phyloP scores from a whole-genome alignment of 2,329 filamentous ascomycete species.

The Arthrobotrys entomopaga region DNA sequence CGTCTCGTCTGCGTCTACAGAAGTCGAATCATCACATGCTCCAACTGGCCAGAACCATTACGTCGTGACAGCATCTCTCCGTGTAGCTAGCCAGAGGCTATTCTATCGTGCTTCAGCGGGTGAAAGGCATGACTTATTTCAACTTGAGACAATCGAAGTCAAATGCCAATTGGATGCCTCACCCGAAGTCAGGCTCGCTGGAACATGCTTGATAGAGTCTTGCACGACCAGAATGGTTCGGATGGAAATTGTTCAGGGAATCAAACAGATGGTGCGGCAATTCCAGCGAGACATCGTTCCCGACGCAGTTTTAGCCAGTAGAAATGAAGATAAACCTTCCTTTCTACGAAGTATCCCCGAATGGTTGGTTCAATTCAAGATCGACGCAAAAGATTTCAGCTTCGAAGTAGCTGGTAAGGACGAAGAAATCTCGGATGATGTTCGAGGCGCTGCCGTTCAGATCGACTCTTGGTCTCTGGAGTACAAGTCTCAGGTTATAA shows the following conservation, averaged over 20 bases:
- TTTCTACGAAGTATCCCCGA: constrained; percentile 80
- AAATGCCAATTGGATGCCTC: constrained; percentile 85
- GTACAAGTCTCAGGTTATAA: constrained; percentile 83
- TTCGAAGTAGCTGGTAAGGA: constrained; percentile 91
- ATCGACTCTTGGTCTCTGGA: constrained; percentile 88
- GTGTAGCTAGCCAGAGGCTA: constrained; percentile 84
- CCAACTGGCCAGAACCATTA: constrained; percentile 85
- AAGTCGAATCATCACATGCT: constrained; percentile 95
- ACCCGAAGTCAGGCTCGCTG: constrained; percentile 83
- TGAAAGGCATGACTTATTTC: constrained; percentile 83
- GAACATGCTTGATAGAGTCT: constrained; percentile 81
- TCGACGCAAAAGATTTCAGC: constrained; percentile 89
- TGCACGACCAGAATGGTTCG: constrained; percentile 90
- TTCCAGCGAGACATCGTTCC: constrained; percentile 76
- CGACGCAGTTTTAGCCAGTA: constrained; percentile 67
- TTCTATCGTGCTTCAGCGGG: constrained; percentile 93
- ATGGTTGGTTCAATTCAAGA: constrained; percentile 84
- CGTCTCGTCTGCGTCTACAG: constrained; percentile 90
- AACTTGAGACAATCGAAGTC: constrained; percentile 87
- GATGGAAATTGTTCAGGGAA: constrained; percentile 88
- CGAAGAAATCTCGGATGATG: constrained; percentile 80
- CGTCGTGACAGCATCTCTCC: constrained; percentile 80
- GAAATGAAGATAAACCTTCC: constrained; percentile 68
- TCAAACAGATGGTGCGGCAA: constrained; percentile 89
- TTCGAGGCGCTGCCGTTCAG: constrained; percentile 84